Percentiles rank a stretch among this genome's conserved stretches.
These are phyloP conservation scores for Thalia dealbata DNA, from an alignment of 176 grass and related monocot genomes.

Conservation along the genomic window DNA sequence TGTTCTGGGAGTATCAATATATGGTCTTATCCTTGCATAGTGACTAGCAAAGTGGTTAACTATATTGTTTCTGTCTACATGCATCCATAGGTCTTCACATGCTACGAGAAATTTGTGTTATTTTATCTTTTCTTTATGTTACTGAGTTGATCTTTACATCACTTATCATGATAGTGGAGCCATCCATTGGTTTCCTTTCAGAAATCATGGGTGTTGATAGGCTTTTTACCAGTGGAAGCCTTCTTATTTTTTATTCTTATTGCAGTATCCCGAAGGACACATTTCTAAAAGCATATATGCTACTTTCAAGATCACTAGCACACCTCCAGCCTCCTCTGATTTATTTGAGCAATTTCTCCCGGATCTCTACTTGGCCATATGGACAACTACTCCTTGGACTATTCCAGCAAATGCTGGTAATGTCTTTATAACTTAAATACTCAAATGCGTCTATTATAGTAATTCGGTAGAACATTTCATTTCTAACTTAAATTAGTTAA, in stretches of 20 bases:
- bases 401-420: conserved; percentile 99
- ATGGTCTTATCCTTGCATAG: no score
- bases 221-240: background rate
- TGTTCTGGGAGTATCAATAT: no score
- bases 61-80: no score
- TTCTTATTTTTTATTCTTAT: conserved; percentile 22
- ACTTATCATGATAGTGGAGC: no score
- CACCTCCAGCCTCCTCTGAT: conserved; percentile 24
- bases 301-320: conserved; percentile 66
- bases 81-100: no score
- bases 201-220: no score
- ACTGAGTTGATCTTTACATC: no score
- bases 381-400: conserved; percentile 99
- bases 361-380: conserved; percentile 70
- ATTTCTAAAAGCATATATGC: conserved; percentile 95
- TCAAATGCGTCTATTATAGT: conserved; percentile 15
- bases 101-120: no score
- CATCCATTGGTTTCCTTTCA: no score
- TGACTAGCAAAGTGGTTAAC: no score
- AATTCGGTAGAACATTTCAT: conserved; percentile 9
- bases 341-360: conserved; percentile 72
- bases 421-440: conserved; percentile 21
- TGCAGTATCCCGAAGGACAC: conserved; percentile 86
- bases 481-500: background rate
- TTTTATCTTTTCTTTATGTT: no score